phyloP scores from a whole-genome alignment of 371 early-diverging fungal genomes.

The Antonospora locustae region DNA sequence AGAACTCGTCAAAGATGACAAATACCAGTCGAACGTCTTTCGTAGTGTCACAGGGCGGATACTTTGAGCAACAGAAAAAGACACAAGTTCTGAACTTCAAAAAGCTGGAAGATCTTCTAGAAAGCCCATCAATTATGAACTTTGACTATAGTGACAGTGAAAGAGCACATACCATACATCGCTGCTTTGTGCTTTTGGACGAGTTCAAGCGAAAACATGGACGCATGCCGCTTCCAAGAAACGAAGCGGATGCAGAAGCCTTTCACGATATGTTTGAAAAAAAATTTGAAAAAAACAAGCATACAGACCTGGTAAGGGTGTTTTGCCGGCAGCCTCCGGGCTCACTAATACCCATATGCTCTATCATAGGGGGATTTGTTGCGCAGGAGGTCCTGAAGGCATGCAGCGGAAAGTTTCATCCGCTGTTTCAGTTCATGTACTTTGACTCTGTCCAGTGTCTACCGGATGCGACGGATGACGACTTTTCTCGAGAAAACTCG shows the following conservation, averaged over 20 bases:
- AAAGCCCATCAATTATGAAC: conserved; percentile 14
- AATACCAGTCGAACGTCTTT: neutral
- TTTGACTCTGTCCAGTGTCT: conserved; percentile 88
- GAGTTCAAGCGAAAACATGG: conserved; percentile 18
- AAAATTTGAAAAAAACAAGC: conserved; percentile 61
- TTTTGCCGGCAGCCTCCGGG: conserved; percentile 71
- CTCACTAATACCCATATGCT: conserved; percentile 82
- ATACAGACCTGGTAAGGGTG: conserved; percentile 69
- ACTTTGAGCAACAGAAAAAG: conserved; percentile 33
- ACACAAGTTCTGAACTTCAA: conserved; percentile 26
- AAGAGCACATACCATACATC: conserved; percentile 16
- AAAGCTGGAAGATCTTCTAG: conserved; percentile 20
- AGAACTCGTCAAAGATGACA: neutral
- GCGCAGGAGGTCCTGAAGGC: conserved; percentile 96
- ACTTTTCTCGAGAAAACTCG: conserved; percentile 65
- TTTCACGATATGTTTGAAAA: conserved; percentile 56
- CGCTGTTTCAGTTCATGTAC: conserved; percentile 83
- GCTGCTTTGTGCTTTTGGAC: conserved; percentile 24
- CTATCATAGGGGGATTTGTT: conserved; percentile 87
- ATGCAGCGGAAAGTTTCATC: conserved; percentile 80
- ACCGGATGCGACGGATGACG: conserved; percentile 64
- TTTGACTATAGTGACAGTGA: conserved; percentile 21
- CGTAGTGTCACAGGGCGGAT: conserved; percentile 6
- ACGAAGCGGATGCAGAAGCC: conserved; percentile 58
- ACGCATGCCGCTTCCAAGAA: conserved; percentile 38